These are phyloP conservation scores for Nakazawaea wyomingensis DNA, from an alignment of 805 yeast genomes.

Conservation along the genomic window DNA sequence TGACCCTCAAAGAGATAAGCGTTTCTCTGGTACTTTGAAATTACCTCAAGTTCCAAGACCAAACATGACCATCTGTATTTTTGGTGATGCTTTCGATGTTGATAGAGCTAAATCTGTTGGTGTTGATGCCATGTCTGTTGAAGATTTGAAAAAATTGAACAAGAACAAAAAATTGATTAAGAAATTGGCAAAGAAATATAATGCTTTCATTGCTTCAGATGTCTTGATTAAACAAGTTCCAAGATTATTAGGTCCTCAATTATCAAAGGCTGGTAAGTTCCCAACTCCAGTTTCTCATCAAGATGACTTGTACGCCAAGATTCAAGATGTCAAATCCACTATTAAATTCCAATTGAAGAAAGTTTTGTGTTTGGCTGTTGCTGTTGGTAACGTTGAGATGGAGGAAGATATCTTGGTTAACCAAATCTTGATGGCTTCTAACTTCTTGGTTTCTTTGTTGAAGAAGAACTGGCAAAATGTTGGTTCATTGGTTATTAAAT, in stretches of 20 bases:
- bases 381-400: slow-evolving; percentile 99
- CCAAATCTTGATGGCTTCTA: slow-evolving; percentile 97
- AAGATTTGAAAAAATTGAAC: slow-evolving; percentile 99
- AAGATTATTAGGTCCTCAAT: slow-evolving; percentile 99
- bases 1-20: slow-evolving; percentile 99
- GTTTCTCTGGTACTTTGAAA: slow-evolving; percentile 99
- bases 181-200: slow-evolving; percentile 99
- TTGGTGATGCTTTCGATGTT: slow-evolving; percentile 99
- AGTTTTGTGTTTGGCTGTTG: slow-evolving; percentile 99
- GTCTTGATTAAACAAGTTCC: slow-evolving; percentile 99
- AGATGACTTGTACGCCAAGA: slow-evolving; percentile 95
- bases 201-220: slow-evolving; percentile 99
- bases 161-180: slow-evolving; percentile 99
- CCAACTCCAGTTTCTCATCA: slow-evolving; percentile 99
- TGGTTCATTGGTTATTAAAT: slow-evolving; percentile 98
- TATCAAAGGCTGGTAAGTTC: slow-evolving; percentile 99
- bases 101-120: slow-evolving; percentile 99
- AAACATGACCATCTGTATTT: slow-evolving; percentile 99
- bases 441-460: slow-evolving; percentile 98
- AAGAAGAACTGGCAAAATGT: slow-evolving; percentile 99
- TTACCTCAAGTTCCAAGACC: slow-evolving; percentile 99
- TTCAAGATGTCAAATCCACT: slow-evolving; percentile 97
- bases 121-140: slow-evolving; percentile 99
- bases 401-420: slow-evolving; percentile 92
- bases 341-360: slow-evolving; percentile 99